phyloP scores from a whole-genome alignment of 306 rosid genomes.

The Erythrophleum fordii region DNA sequence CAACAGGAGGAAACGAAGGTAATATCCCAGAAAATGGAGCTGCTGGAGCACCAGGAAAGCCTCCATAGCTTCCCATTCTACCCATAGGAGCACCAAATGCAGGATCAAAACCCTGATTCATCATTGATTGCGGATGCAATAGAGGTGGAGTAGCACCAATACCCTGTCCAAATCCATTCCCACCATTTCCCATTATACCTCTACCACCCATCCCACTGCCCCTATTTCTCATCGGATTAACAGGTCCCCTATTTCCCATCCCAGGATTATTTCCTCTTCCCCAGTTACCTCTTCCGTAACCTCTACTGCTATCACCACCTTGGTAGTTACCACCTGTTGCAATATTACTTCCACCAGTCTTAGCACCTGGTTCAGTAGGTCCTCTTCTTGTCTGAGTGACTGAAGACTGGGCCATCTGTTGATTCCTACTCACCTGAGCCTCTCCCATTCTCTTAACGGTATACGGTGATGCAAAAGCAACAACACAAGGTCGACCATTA shows the following conservation, averaged over 20 bases:
- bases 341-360: constrained; percentile 68
- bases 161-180: constrained; percentile 87
- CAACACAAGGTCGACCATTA: constrained; percentile 89
- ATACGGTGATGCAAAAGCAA: constrained; percentile 75
- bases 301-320: constrained; percentile 79
- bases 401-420: constrained; percentile 57
- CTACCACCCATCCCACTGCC: constrained; percentile 87
- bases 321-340: constrained; percentile 81
- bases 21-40: constrained; percentile 84
- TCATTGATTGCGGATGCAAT: constrained; percentile 84
- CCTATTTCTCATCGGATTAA: constrained; percentile 75
- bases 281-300: constrained; percentile 86
- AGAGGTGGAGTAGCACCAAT: constrained; percentile 75
- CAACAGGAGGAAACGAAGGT: constrained; percentile 79
- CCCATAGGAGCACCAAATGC: constrained; percentile 91
- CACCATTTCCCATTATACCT: constrained; percentile 88
- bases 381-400: constrained; percentile 64
- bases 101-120: constrained; percentile 94
- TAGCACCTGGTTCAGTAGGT: constrained; percentile 62
- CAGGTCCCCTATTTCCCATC: constrained; percentile 87
- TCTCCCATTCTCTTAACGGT: constrained; percentile 94
- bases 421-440: constrained; percentile 79
- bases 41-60: constrained; percentile 82
- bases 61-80: constrained; percentile 83
- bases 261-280: constrained; percentile 77